Evolutionary conservation across 805 yeast genomes (phyloP), one percentile per base, ranked within the genome.

Genomic region (Barnettozyma salicaria): DNA sequence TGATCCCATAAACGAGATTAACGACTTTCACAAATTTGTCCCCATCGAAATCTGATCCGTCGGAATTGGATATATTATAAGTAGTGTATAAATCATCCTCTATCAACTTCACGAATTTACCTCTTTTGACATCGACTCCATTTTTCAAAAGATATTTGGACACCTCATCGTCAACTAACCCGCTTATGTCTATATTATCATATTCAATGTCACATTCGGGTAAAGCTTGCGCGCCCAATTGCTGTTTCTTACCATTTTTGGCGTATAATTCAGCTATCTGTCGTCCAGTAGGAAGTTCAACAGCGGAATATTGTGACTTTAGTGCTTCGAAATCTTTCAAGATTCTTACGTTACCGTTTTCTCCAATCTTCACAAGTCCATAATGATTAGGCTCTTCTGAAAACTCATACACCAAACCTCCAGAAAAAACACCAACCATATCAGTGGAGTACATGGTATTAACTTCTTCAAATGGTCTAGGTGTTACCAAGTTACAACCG

Each of bases 381-480:
- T 86, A 90, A 51, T 83, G 65, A 55, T 79, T 76, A 19, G 70
- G 68, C 61, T 86, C 96, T 50, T 82, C 72, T 5, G 92, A 74
- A 62, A 80, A 90, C 64, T 90, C 97, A 63, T 90, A 90, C 22
- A 88, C 95, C 47, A 92, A 70, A 27, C 97, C 97, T 7, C 97
- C 97, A 39, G 86, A 74, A 53, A 89, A 86, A 1, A 78, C 81
- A 11, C 69, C 69, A 19, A 77, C 65, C 97, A 89, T 88, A 29
- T 74, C 74, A 8, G 63, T 56, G 0, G 94, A 80, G 52, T 76
- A 86, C 17, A 89, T 64, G 3, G 85, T 67, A 14, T 65, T 67
- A 19, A 87, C 74, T 55, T 89, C 97, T 29, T 80, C 85, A 59
- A 89, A 89, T 5, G 60, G 48, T 43, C 97, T 72, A 3, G 97